Percentiles rank a stretch among this genome's conserved stretches.
Conservation (phyloP, 2,329 filamentous ascomycete genomes). For the Ceratocystis alfenasii region DNA sequence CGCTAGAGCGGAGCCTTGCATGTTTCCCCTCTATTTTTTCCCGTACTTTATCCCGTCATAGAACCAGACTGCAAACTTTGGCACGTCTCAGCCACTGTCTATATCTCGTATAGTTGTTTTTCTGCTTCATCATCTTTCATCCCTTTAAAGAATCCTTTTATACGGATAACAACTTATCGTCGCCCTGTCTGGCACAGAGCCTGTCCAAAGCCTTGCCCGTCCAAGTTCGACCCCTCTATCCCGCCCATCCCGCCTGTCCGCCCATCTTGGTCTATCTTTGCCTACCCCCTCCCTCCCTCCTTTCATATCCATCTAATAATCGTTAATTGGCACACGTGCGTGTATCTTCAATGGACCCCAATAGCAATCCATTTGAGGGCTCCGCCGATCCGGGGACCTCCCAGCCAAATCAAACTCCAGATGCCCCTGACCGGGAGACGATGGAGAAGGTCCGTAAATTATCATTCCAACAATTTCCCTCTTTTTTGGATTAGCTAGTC, state of each 20-base stretch:
- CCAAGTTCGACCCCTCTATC: background rate
- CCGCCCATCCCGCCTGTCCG: background rate
- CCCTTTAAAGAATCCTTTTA: background rate
- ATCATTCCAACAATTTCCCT: background rate
- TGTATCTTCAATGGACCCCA: slow-evolving; percentile 10
- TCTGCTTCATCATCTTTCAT: background rate
- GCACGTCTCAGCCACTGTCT: background rate
- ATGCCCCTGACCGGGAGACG: slow-evolving; percentile 46
- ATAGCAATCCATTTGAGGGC: slow-evolving; percentile 7
- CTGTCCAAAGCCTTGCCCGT: background rate
- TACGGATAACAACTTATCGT: background rate
- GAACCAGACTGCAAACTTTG: background rate
- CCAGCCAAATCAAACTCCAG: slow-evolving; percentile 27
- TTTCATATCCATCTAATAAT: background rate
- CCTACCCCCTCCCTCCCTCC: background rate
- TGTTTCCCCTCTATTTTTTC: background rate
- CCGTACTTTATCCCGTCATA: background rate
- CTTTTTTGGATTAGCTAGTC: no score
- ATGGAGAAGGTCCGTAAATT: slow-evolving; percentile 40
- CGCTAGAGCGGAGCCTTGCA: background rate
- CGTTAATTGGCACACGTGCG: background rate
- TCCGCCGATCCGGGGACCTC: slow-evolving; percentile 8
- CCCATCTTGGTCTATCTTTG: background rate
- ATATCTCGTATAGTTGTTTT: background rate
- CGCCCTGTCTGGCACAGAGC: background rate